Evolutionary conservation across 371 early-diverging fungal genomes (phyloP), one percentile per base, ranked within the genome.

Genomic region (Apophysomyces ossiformis): DNA sequence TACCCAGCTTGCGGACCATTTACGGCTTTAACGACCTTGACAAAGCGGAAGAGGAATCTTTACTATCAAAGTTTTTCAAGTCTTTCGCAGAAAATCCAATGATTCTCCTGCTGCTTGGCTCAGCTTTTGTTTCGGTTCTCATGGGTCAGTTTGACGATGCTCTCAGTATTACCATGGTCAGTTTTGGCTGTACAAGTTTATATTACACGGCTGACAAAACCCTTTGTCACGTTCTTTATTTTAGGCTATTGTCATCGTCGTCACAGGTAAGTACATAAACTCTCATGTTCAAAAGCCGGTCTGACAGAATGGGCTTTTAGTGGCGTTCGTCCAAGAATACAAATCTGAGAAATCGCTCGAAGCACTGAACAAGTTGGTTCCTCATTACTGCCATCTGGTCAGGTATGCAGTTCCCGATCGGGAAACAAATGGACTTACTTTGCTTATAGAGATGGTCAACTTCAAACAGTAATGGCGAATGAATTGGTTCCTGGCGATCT

Each of bases 131-230:
- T 12, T 95, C 95, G 0, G 67, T 93, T 39, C 66, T 94, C 36
- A 86, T 97, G 82, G 95, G 96, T 9, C 93, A 97, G 71, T 78
- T 87, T 68, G 95, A 96, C 69, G 97, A 98, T 72, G 99, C 98
- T 16, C 84, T 97, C 69, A 93, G 93, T 71, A 97, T 98, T 58
- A 89, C 96, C 0, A 76, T 96, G 86, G 97, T 93, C 78, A 67
- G 69, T 69, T 61, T 60, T 16, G 58, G 32, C 37, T 41, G 57
- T 57, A 36, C 57, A 18, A 26, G 56, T 35, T 35, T 41, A 26
- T 41, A 46, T 18, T 21, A 60, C 37, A 61, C 18, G 54, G 46
- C 45, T 46, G 58, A 39, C 7, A n/a, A 11, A 21, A 38, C 13
- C 26, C 36, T 45, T 45, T 46, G 32, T 26, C 32, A 26, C 39